These are phyloP conservation scores for Trichoderma guizhouense DNA, from an alignment of 2,329 filamentous ascomycete genomes.

Conservation along the genomic window DNA sequence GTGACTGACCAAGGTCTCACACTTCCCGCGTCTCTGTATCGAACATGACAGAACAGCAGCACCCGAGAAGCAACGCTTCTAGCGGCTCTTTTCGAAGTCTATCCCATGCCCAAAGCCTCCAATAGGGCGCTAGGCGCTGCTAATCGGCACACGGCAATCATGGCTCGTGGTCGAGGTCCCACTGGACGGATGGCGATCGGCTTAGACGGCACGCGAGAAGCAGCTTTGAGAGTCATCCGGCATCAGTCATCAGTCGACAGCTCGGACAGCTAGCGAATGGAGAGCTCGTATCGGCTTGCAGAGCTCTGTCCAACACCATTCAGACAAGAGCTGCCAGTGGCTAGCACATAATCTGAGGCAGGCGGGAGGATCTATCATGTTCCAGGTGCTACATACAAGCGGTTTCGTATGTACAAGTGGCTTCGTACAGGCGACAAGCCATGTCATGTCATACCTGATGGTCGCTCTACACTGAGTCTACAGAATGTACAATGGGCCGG, in stretches of 20 bases:
- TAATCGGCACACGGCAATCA: constrained; percentile 17
- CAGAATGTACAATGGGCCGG: background rate
- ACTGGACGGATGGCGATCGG: constrained; percentile 14
- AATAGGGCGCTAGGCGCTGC: background rate
- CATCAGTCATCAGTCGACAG: background rate
- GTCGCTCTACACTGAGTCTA: background rate
- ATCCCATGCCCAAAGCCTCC: background rate
- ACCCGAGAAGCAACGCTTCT: constrained; percentile 3
- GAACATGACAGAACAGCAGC: background rate
- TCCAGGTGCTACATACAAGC: background rate
- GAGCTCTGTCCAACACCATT: background rate
- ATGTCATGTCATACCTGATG: background rate
- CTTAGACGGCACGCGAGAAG: constrained; percentile 16
- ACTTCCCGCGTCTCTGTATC: no score
- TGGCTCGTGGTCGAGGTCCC: constrained; percentile 2
- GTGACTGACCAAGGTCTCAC: background rate
- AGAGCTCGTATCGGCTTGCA: background rate
- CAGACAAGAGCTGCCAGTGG: background rate
- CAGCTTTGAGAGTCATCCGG: background rate
- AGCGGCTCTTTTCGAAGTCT: constrained; percentile 7
- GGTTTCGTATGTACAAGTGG: background rate
- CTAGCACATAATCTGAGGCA: background rate
- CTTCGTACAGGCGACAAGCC: background rate
- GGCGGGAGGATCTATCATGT: background rate
- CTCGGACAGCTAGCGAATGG: background rate